phyloP scores from a whole-genome alignment of 177 flowering plant genomes.

The Vitis hybrid region DNA sequence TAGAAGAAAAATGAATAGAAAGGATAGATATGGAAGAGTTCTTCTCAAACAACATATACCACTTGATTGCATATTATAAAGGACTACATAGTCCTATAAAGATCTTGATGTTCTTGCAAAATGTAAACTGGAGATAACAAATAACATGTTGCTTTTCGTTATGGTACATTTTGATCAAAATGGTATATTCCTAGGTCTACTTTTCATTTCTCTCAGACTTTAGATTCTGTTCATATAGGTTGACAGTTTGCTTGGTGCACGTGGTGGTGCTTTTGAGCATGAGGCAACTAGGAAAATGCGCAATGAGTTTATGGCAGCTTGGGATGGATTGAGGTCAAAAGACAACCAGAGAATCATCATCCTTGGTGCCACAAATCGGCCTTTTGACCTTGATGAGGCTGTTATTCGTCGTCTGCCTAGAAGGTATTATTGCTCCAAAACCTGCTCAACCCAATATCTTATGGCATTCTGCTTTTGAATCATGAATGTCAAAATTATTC shows the following conservation, averaged over 20 bases:
- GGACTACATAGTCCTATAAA: too few species aligned
- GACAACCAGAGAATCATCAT: constrained; percentile 93
- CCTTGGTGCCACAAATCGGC: constrained; percentile 98
- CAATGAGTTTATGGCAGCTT: constrained; percentile 98
- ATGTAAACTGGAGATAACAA: too few species aligned
- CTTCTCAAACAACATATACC: too few species aligned
- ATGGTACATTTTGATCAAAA: too few species aligned
- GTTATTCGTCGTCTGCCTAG: constrained; percentile 97
- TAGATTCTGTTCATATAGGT: constrained; percentile 46
- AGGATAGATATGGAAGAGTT: too few species aligned
- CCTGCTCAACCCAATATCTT: neutral
- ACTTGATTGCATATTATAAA: too few species aligned
- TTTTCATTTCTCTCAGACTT: neutral
- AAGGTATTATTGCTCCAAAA: constrained; percentile 45
- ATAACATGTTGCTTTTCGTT: too few species aligned
- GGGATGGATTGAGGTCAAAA: constrained; percentile 98
- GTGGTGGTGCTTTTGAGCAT: constrained; percentile 95
- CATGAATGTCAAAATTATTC: too few species aligned
- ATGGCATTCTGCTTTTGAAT: too few species aligned
- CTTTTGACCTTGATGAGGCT: constrained; percentile 99
- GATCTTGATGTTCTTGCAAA: too few species aligned
- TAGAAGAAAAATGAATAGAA: too few species aligned
- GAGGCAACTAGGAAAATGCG: constrained; percentile 98
- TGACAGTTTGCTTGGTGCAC: constrained; percentile 98
- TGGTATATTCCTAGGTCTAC: neutral